These are phyloP conservation scores for Guadua angustifolia DNA, from an alignment of 176 grass and related monocot genomes.

Conservation along the genomic window DNA sequence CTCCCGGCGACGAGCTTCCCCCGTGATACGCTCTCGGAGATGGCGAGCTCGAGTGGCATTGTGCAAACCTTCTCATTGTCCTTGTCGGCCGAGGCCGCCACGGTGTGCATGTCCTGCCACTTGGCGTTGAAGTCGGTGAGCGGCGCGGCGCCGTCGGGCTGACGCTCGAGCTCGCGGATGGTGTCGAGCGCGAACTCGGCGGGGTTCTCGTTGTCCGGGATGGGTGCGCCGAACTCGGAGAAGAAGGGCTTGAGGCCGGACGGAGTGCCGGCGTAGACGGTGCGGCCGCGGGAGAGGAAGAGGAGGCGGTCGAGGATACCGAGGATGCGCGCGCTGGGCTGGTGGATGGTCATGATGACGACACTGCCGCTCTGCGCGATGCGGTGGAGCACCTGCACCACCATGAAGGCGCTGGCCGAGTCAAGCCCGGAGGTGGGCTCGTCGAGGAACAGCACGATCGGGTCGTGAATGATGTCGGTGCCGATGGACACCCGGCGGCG, in stretches of 20 bases:
- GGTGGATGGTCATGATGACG: constrained; percentile 89
- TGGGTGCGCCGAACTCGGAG: constrained; percentile 58
- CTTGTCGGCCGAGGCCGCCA: not conserved
- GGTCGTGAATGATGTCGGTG: constrained; percentile 83
- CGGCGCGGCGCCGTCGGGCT: constrained; percentile 31
- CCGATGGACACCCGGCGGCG: constrained; percentile 78
- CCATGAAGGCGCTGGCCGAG: constrained; percentile 84
- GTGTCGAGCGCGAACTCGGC: constrained; percentile 87
- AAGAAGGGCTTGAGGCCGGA: constrained; percentile 62
- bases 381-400: constrained; percentile 81
- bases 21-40: constrained; percentile 44
- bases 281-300: constrained; percentile 68
- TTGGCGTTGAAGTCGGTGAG: constrained; percentile 51
- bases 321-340: constrained; percentile 79
- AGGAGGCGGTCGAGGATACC: constrained; percentile 65
- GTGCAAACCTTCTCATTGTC: not conserved
- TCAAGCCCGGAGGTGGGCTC: constrained; percentile 89
- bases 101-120: not conserved
- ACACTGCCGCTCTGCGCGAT: constrained; percentile 81
- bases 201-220: constrained; percentile 86
- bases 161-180: constrained; percentile 64
- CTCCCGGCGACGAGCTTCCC: constrained; percentile 53
- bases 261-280: constrained; percentile 66
- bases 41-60: constrained; percentile 37
- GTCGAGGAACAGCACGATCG: constrained; percentile 85